Conservation (phyloP, 2,329 filamentous ascomycete species). For the Fusarium staphyleae region DNA sequence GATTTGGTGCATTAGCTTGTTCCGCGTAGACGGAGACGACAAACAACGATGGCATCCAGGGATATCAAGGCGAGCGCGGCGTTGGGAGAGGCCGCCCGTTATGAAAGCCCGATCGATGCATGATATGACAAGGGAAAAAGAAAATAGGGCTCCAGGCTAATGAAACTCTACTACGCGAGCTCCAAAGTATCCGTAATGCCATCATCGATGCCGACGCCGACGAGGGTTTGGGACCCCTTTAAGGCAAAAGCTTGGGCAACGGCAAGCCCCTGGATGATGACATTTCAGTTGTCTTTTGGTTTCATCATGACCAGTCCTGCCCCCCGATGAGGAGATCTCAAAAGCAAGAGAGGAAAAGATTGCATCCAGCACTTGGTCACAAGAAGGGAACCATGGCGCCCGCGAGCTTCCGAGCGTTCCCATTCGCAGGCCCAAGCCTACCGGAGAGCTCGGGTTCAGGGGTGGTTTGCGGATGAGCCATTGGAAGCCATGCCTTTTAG, state of each 20-base stretch:
- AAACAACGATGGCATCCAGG: neutral
- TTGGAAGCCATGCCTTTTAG: slow-evolving; percentile 8
- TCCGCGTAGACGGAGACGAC: slow-evolving; percentile 9
- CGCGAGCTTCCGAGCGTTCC: slow-evolving; percentile 34
- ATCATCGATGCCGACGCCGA: slow-evolving; percentile 27
- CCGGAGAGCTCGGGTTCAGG: slow-evolving; percentile 39
- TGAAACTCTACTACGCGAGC: slow-evolving; percentile 7
- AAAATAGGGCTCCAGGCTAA: neutral
- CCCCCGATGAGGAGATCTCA: slow-evolving; percentile 14
- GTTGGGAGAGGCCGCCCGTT: neutral
- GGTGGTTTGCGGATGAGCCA: slow-evolving; percentile 12
- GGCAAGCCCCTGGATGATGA: slow-evolving; percentile 34
- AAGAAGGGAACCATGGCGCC: slow-evolving; percentile 27
- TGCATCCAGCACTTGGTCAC: slow-evolving; percentile 15
- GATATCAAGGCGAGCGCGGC: neutral
- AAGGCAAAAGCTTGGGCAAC: slow-evolving; percentile 11
- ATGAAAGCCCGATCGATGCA: neutral
- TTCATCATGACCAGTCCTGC: slow-evolving; percentile 21
- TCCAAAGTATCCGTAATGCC: slow-evolving; percentile 12
- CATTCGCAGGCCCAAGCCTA: slow-evolving; percentile 35
- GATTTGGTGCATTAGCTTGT: slow-evolving; percentile 18
- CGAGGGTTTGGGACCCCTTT: slow-evolving; percentile 24
- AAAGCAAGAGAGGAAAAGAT: slow-evolving; percentile 4
- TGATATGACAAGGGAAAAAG: neutral
- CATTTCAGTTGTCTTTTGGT: slow-evolving; percentile 22